phyloP scores from a whole-genome alignment of 2,329 filamentous ascomycete genomes.

The Claviceps citrina region DNA sequence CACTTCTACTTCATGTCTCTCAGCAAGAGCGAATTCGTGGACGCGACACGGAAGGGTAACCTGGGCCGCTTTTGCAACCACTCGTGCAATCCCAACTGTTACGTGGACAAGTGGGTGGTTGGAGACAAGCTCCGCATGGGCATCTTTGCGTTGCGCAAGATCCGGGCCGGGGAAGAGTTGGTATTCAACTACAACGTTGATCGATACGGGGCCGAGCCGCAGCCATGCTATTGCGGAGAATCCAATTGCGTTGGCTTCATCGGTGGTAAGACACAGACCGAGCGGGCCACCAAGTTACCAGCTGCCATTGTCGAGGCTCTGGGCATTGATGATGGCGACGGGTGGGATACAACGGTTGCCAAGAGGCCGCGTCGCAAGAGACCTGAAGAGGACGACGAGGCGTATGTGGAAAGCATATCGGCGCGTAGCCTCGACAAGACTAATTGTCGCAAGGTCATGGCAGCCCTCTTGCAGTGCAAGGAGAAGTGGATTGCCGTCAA shows the following conservation, averaged over 20 bases:
- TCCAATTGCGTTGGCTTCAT: constrained; percentile 92
- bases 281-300: constrained; percentile 82
- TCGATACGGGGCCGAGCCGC: constrained; percentile 88
- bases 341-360: constrained; percentile 79
- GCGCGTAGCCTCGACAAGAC: constrained; percentile 65
- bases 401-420: constrained; percentile 83
- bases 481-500: constrained; percentile 99
- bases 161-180: constrained; percentile 81
- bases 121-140: constrained; percentile 96
- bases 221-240: constrained; percentile 93
- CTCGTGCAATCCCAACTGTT: constrained; percentile 96
- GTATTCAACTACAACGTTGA: constrained; percentile 99
- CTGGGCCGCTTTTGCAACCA: constrained; percentile 97
- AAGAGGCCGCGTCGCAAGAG: constrained; percentile 91
- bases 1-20: constrained; percentile 99
- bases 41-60: constrained; percentile 93
- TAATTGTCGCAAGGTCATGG: constrained; percentile 88
- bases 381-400: constrained; percentile 78
- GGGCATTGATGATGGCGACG: constrained; percentile 82
- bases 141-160: constrained; percentile 78
- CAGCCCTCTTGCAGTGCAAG: constrained; percentile 89
- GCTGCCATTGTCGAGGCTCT: constrained; percentile 84
- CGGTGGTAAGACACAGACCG: constrained; percentile 93
- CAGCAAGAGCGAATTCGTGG: constrained; percentile 89
- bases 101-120: constrained; percentile 98